A percentile compares a stretch with the other conserved stretches of the same genome.
These are phyloP conservation scores for Parathielavia appendiculata DNA, from an alignment of 495 filamentous ascomycete species.

Conservation along the genomic window DNA sequence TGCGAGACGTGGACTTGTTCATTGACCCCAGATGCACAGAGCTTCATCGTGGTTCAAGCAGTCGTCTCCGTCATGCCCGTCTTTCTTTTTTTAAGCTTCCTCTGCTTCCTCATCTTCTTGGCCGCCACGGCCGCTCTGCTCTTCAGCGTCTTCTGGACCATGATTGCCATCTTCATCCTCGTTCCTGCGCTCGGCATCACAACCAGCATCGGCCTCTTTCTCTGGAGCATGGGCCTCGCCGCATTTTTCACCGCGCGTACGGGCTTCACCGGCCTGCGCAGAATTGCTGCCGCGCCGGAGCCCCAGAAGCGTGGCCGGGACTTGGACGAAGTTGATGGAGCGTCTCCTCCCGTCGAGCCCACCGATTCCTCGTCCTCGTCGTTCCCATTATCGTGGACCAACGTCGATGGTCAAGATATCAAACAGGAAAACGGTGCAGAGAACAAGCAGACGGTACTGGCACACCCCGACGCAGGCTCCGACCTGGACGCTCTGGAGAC, in stretches of 20 bases:
- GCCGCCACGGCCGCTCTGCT: conserved; percentile 50
- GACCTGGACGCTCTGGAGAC: neutral
- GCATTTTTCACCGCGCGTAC: conserved; percentile 52
- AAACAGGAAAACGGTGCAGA: neutral
- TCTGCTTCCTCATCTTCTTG: conserved; percentile 54
- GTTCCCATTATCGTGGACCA: neutral
- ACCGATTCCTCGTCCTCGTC: neutral
- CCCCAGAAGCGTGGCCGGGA: too few species aligned
- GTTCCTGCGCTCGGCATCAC: conserved; percentile 59
- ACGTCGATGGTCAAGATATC: neutral
- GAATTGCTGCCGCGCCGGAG: neutral
- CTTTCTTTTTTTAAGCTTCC: conserved; percentile 56
- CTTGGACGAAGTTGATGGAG: too few species aligned
- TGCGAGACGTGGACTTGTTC: conserved; percentile 26
- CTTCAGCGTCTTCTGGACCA: conserved; percentile 58
- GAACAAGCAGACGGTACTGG: neutral
- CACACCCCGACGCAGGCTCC: neutral
- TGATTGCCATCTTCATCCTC: conserved; percentile 58
- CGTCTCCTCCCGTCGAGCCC: neutral
- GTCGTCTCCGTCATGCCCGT: conserved; percentile 54
- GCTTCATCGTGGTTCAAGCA: conserved; percentile 43
- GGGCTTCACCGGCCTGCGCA: conserved; percentile 34
- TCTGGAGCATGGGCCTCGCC: conserved; percentile 60
- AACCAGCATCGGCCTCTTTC: conserved; percentile 46
- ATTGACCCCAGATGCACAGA: neutral